Evolutionary conservation across 805 yeast species (phyloP), one percentile per base, ranked within the genome.

Genomic region (Tetrapisispora nanseiensis): DNA sequence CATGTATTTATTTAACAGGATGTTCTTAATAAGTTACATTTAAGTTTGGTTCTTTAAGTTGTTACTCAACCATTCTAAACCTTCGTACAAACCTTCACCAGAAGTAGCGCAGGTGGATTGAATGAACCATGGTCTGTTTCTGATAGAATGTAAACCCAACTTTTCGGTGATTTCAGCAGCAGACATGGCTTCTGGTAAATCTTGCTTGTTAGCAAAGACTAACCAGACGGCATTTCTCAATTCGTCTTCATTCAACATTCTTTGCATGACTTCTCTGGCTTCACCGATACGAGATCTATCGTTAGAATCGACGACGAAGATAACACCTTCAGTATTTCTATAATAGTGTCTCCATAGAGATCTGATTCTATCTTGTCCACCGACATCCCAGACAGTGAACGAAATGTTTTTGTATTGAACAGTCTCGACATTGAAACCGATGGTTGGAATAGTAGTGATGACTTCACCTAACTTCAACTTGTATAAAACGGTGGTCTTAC

Each of bases 81-180:
- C 97, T 73, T 87, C 96, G 68, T 86, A 84, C 63, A 87, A 75
- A 75, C 97, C 97, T 67, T 89, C 97, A 74, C 97, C 98, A 50
- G 97, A 85, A 55, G 97, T 90, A 56, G 98, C 98, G 74, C 97
- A 89, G 51, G 97, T 86, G 55, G 98, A 86, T 74, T 90, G 97
- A 67, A 92, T 90, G 74, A 84, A 90, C 98, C 98, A 92, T 62
- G 95, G 95, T 73, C 97, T 86, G 75, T 89, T 95, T 76, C 95
- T 84, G 68, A 92, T 82, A 43, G 96, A 86, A 69, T 89, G 96
- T 65, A 90, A 82, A 52, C 96, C 97, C 62, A 90, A 78, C 71
- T 86, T 87, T 72, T 87, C 96, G 57, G 97, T 87, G 68, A 90
- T 85, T 75, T 90, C 97, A 54, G 96, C 95, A 54, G 97, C 96